phyloP scores from a whole-genome alignment of 768 basidiomycete species.

The Phanerochaete sordida region DNA sequence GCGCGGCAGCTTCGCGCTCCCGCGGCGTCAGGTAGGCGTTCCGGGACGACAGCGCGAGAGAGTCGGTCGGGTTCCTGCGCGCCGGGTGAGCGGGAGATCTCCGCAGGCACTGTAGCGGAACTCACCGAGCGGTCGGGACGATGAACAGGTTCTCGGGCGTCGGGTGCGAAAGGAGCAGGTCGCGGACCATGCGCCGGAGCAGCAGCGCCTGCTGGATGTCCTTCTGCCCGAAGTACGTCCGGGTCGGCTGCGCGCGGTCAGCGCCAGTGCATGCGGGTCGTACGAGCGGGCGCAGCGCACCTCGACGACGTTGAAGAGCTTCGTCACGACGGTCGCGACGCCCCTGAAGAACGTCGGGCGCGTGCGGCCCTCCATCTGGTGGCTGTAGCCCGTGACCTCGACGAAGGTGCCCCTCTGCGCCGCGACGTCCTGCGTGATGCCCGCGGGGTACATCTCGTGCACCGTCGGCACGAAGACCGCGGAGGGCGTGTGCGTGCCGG shows the following conservation, averaged over 20 bases:
- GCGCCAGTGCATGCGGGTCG: background rate
- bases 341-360: slow-evolving; percentile 94
- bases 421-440: slow-evolving; percentile 72
- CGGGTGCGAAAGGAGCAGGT: slow-evolving; percentile 82
- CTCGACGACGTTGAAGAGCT: slow-evolving; percentile 90
- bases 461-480: slow-evolving; percentile 81
- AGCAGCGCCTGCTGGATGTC: slow-evolving; percentile 96
- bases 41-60: slow-evolving; percentile 86
- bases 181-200: slow-evolving; percentile 70
- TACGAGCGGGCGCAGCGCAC: slow-evolving; percentile 37
- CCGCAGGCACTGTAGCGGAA: background rate
- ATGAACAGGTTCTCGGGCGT: slow-evolving; percentile 73
- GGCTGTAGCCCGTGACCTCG: slow-evolving; percentile 85
- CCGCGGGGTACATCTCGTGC: slow-evolving; percentile 89
- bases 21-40: slow-evolving; percentile 73
- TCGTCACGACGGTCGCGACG: slow-evolving; percentile 91
- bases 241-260: slow-evolving; percentile 61
- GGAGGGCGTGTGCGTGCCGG: slow-evolving; percentile 42
- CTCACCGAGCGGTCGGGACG: slow-evolving; percentile 71
- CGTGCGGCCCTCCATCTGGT: slow-evolving; percentile 89
- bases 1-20: slow-evolving; percentile 64
- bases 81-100: background rate
- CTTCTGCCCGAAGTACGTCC: slow-evolving; percentile 96
- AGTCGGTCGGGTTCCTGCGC: slow-evolving; percentile 42
- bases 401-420: slow-evolving; percentile 87